Percentiles rank a stretch among this genome's conserved stretches.
Conservation (phyloP, 371 early-diverging fungal genomes). For the Mucor irregularis region DNA sequence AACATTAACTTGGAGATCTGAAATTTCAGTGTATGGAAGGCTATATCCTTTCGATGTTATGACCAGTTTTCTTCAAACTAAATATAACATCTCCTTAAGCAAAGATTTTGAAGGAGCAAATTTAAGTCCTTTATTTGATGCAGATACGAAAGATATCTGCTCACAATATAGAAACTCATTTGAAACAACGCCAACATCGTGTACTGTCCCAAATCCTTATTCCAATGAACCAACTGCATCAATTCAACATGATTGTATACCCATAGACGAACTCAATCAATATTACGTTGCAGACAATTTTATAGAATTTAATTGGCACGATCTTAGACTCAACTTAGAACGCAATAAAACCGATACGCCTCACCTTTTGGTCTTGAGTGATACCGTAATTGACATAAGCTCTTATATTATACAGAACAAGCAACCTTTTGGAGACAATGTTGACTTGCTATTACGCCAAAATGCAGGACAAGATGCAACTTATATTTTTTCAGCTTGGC, state of each 20-base stretch:
- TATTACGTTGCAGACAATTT: not conserved
- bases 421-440: constrained; percentile 2
- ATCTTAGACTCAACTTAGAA: not conserved
- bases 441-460: constrained; percentile 32
- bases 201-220: not conserved
- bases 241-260: not conserved
- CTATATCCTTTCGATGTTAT: constrained; percentile 9
- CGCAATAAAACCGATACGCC: not conserved
- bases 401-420: constrained; percentile 3
- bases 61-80: not conserved
- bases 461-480: constrained; percentile 69
- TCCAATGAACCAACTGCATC: not conserved
- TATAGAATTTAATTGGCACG: constrained; percentile 4
- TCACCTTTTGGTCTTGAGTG: constrained; percentile 4
- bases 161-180: not conserved
- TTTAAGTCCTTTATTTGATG: constrained; percentile 7
- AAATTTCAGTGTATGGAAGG: constrained; percentile 6
- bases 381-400: constrained; percentile 4
- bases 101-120: constrained; percentile 8
- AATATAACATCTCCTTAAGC: constrained; percentile 1
- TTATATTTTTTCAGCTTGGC: constrained; percentile 57
- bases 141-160: not conserved
- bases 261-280: not conserved
- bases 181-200: not conserved
- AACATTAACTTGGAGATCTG: constrained; percentile 1